A percentile compares a stretch with the other conserved stretches of the same genome.
These are phyloP conservation scores for Cytospora chrysosperma DNA, from an alignment of 2,329 filamentous ascomycete genomes.

Conservation along the genomic window DNA sequence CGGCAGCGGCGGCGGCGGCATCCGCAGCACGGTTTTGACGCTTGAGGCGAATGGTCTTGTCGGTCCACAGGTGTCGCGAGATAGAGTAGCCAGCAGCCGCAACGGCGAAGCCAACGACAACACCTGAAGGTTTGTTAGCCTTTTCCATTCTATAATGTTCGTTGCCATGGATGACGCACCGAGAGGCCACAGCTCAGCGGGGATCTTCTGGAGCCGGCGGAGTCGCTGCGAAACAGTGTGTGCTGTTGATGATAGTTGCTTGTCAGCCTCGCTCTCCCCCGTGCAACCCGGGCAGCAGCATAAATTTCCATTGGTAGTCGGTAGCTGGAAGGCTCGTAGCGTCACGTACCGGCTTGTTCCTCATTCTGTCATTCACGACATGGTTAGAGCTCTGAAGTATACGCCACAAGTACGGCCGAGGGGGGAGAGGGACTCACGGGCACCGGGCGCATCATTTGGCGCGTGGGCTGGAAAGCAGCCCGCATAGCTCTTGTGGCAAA, in stretches of 20 bases:
- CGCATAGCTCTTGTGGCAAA: constrained; percentile 63
- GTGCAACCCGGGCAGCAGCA: background rate
- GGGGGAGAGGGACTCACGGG: constrained; percentile 58
- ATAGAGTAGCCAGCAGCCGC: constrained; percentile 80
- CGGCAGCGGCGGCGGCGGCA: constrained; percentile 34
- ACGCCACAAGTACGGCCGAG: constrained; percentile 1
- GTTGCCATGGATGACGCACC: constrained; percentile 58
- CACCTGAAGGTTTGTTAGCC: constrained; percentile 52
- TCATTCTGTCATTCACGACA: constrained; percentile 53
- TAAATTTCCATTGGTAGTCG: background rate
- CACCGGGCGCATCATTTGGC: constrained; percentile 66
- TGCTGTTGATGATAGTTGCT: constrained; percentile 52
- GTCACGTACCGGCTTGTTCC: constrained; percentile 64
- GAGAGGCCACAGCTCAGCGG: constrained; percentile 90
- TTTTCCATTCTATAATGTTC: constrained; percentile 5
- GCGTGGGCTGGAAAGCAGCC: constrained; percentile 62
- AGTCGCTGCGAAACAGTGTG: constrained; percentile 97
- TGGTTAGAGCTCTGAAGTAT: constrained; percentile 33
- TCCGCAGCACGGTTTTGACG: constrained; percentile 61
- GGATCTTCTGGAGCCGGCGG: constrained; percentile 83
- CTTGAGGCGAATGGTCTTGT: constrained; percentile 88
- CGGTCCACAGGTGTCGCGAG: constrained; percentile 76
- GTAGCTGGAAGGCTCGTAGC: constrained; percentile 19
- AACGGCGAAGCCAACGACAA: constrained; percentile 85
- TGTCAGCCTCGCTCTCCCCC: constrained; percentile 13